phyloP scores from a whole-genome alignment of 2,329 filamentous ascomycete species.

The Leptographium lundbergii region DNA sequence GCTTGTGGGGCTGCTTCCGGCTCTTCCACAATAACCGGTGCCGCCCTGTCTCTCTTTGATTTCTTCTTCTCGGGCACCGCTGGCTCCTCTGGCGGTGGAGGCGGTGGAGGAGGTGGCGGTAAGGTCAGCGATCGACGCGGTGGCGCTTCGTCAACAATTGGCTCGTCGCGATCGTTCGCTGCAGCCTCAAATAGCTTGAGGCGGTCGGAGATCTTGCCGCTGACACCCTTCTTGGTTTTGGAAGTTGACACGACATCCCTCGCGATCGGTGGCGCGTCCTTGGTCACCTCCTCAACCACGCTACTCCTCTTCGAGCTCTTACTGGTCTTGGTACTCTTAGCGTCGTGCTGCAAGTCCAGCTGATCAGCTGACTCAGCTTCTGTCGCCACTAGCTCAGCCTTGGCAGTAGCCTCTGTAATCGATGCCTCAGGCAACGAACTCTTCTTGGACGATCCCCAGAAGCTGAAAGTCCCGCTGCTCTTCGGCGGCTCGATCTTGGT shows the following conservation, averaged over 20 bases:
- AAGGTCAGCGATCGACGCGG: conserved; percentile 6
- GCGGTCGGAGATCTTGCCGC: conserved; percentile 42
- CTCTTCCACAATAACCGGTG: conserved; percentile 13
- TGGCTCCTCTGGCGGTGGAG: conserved; percentile 12
- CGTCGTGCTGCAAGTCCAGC: not conserved
- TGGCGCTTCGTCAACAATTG: conserved; percentile 2
- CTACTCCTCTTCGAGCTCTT: conserved; percentile 26
- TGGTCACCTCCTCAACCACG: conserved; percentile 4
- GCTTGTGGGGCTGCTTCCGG: not conserved
- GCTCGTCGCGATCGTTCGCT: conserved; percentile 21
- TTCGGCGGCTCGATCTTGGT: too few species aligned
- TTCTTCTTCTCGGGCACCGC: conserved; percentile 18
- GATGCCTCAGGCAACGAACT: conserved; percentile 17
- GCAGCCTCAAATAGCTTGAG: conserved; percentile 42
- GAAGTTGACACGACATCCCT: not conserved
- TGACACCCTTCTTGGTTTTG: conserved; percentile 30
- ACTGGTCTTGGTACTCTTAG: conserved; percentile 7
- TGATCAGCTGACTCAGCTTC: conserved; percentile 8
- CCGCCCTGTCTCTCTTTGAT: conserved; percentile 15
- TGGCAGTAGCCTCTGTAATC: not conserved
- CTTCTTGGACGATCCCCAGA: conserved; percentile 42
- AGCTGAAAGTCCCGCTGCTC: conserved; percentile 34
- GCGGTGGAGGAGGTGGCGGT: conserved; percentile 24
- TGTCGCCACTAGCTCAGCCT: not conserved
- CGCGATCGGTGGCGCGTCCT: conserved; percentile 5